Conservation (phyloP, 345 rosid species). For the Conringia planisiliqua region DNA sequence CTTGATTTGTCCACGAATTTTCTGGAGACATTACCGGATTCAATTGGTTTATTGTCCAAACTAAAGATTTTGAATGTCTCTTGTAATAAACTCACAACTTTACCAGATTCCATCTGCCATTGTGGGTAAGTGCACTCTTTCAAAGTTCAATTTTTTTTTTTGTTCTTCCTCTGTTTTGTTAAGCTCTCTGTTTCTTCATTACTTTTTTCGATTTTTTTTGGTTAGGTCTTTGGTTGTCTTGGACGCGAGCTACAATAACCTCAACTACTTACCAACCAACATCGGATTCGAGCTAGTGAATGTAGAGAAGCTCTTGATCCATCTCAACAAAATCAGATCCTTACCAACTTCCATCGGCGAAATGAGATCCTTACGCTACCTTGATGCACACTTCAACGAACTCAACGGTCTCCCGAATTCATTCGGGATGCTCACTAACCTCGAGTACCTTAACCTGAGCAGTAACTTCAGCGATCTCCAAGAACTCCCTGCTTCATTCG, state of each 20-base stretch:
- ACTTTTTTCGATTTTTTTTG: neutral
- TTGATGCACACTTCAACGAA: constrained; percentile 88
- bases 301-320: constrained; percentile 57
- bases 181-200: constrained; percentile 6
- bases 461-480: constrained; percentile 75
- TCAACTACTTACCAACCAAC: constrained; percentile 80
- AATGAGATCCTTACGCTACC: constrained; percentile 56
- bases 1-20: constrained; percentile 75
- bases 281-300: constrained; percentile 63
- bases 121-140: constrained; percentile 55
- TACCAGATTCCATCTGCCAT: constrained; percentile 70
- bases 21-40: constrained; percentile 70
- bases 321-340: constrained; percentile 72
- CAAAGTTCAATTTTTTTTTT: neutral
- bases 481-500: constrained; percentile 75
- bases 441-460: constrained; percentile 68
- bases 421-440: constrained; percentile 62
- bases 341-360: constrained; percentile 73
- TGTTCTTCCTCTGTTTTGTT: neutral
- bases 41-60: constrained; percentile 66
- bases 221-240: constrained; percentile 63
- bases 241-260: constrained; percentile 77
- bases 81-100: constrained; percentile 62
- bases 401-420: constrained; percentile 58
- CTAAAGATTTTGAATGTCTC: constrained; percentile 69